Conservation (phyloP, 306 rosid species). For the Citrullus colocynthis region DNA sequence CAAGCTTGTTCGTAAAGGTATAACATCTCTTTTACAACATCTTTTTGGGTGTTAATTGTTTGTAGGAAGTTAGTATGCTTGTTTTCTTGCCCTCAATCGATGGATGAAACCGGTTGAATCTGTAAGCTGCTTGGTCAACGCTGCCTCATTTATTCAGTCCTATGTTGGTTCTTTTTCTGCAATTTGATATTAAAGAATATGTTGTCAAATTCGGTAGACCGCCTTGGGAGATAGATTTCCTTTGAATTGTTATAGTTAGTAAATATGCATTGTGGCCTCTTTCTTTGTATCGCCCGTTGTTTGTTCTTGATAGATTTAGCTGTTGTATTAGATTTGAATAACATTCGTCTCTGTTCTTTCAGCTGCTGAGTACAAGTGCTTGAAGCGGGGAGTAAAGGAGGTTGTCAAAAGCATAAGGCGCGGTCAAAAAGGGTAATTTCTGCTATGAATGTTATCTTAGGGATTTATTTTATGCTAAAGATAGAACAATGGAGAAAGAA, state of each 20-base stretch:
- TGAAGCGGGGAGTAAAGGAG: conserved; percentile 93
- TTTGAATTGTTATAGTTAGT: too few species aligned
- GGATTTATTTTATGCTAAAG: neutral
- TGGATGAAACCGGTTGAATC: neutral
- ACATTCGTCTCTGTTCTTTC: conserved; percentile 9
- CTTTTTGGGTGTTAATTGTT: neutral
- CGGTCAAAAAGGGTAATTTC: conserved; percentile 73
- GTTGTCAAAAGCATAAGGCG: conserved; percentile 86
- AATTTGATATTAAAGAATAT: too few species aligned
- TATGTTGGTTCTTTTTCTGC: neutral
- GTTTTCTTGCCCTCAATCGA: neutral
- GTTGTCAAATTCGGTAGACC: too few species aligned
- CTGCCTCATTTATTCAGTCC: neutral
- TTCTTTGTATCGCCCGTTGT: too few species aligned
- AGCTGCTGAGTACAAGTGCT: conserved; percentile 83
- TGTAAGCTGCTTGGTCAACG: neutral
- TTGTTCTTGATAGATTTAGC: neutral
- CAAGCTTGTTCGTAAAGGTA: conserved; percentile 85
- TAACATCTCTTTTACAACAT: neutral
- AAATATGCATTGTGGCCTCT: too few species aligned
- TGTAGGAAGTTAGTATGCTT: neutral
- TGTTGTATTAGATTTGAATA: neutral
- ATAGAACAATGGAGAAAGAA: neutral
- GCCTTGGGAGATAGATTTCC: too few species aligned
- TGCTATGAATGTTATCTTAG: neutral